These are phyloP conservation scores for Cystofilobasidium macerans DNA, from an alignment of 768 basidiomycete species.

Conservation along the genomic window DNA sequence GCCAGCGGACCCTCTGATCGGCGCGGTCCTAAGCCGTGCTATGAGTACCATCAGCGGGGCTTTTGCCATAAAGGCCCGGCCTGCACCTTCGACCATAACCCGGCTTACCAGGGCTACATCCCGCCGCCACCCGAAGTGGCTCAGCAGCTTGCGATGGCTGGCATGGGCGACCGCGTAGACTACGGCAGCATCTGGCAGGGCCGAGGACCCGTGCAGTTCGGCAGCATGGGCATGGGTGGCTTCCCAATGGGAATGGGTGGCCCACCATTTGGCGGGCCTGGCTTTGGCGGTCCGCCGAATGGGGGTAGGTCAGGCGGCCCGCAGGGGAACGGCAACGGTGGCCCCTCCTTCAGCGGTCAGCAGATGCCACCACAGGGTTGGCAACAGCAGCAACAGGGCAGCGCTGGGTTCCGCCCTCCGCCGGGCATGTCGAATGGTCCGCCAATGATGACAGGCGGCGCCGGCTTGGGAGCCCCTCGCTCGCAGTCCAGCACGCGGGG, in stretches of 20 bases:
- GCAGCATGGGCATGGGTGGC: slow-evolving; percentile 42
- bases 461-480: too few relatives aligned
- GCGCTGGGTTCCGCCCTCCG: too few relatives aligned
- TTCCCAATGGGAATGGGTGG: background rate
- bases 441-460: too few relatives aligned
- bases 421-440: background rate
- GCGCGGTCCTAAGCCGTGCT: slow-evolving; percentile 8
- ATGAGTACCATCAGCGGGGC: slow-evolving; percentile 51
- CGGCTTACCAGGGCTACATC: slow-evolving; percentile 50
- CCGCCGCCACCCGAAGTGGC: background rate
- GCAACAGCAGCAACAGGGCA: slow-evolving; percentile 3
- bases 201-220: slow-evolving; percentile 12
- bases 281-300: background rate
- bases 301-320: background rate
- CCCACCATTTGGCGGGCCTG: background rate
- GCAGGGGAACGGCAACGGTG: too few relatives aligned
- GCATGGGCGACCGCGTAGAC: slow-evolving; percentile 4
- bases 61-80: slow-evolving; percentile 77
- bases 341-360: background rate
- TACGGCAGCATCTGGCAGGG: slow-evolving; percentile 17
- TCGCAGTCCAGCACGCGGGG: too few relatives aligned
- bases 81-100: slow-evolving; percentile 88
- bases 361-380: background rate
- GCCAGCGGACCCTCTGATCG: background rate
- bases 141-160: slow-evolving; percentile 1